Base-by-base conservation (phyloP, 1,139 yeast species). In the Taphrina betulina region DNA sequence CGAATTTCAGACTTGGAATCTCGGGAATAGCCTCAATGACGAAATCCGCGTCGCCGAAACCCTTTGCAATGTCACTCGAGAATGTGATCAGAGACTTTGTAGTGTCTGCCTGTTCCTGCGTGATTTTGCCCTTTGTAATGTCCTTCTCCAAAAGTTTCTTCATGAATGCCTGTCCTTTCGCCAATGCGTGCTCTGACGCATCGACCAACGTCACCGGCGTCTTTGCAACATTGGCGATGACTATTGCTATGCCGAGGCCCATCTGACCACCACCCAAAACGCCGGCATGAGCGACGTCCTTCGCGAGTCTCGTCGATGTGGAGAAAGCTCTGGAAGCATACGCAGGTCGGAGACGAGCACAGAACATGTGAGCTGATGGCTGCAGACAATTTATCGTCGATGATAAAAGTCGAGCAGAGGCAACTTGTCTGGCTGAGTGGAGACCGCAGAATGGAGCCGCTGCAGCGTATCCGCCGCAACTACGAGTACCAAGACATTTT, bases 1-100 rank as follows among this genome's bases (percentile, higher is more conserved):
- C 63, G 35, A 61, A 58, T 65, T 73, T 73, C 60, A 73, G 67
- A 12, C 64, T 63, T 36, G 69, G 69, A 51, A 69, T 71, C 61
- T 73, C 77, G 1, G 77, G 77, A 1, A 73, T 75, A 0, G 77
- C 77, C 61, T 73, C 77, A 57, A 73, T 71, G 42, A 73, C 68
- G 63, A 73, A 66, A 60, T 73, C 76, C 10, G 71, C 69, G 19
- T 42, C 50, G 24, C 35, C 34, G 56, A 52, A 43, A 17, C 50
- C 68, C n/a, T 56, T 60, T 5, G 61, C 63, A 33, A 73, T 60
- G 38, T 65, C 63, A 26, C 66, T 61, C 26, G 67, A 62, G 5
- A 66, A 62, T 5, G 58, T 51, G 55, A 73, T 66, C 17, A 68
- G 66, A 7, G 62, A 43, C 43, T 62, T 60, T 56, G 73, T 68